A percentile compares a stretch with the other conserved stretches of the same genome.
Conservation (phyloP, 2,329 filamentous ascomycete species). For the Lachnellula hyalina region DNA sequence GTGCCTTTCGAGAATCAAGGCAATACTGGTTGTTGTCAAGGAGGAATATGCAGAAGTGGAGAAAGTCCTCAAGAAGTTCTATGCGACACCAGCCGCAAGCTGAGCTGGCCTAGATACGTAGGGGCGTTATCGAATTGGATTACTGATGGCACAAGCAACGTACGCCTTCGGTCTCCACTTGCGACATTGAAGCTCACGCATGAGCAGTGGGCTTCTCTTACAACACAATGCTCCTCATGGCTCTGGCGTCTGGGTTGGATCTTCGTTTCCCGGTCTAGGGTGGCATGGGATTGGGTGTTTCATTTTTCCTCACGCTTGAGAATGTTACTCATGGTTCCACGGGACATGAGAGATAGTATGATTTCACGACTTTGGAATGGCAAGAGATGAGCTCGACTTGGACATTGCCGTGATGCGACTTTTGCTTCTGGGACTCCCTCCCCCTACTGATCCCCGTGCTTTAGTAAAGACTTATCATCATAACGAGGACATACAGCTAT, state of each 20-base stretch:
- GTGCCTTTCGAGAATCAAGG: conserved; percentile 64
- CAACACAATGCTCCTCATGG: conserved; percentile 20
- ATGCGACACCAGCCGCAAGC: conserved; percentile 8
- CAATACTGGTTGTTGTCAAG: conserved; percentile 67
- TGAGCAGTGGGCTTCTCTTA: conserved; percentile 27
- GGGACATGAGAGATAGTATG: conserved; percentile 7
- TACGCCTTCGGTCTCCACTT: conserved; percentile 11
- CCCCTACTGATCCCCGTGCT: no score
- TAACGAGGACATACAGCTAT: no score
- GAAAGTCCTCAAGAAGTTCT: conserved; percentile 53
- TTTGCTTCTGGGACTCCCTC: not conserved
- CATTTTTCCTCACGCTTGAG: conserved; percentile 5
- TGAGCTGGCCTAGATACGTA: conserved; percentile 4
- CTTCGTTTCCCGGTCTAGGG: conserved; percentile 6
- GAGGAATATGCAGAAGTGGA: conserved; percentile 71
- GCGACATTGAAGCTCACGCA: conserved; percentile 26
- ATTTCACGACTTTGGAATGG: not conserved
- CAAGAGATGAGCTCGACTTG: not conserved
- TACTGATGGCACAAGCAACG: conserved; percentile 15
- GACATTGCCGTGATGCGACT: not conserved
- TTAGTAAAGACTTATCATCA: no score
- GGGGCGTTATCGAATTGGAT: conserved; percentile 21
- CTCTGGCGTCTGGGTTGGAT: conserved; percentile 22
- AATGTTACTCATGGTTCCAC: conserved; percentile 8
- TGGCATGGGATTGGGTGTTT: conserved; percentile 19